Evolutionary conservation across 305 asterid genomes (phyloP).

Genomic region (Withania somnifera): DNA sequence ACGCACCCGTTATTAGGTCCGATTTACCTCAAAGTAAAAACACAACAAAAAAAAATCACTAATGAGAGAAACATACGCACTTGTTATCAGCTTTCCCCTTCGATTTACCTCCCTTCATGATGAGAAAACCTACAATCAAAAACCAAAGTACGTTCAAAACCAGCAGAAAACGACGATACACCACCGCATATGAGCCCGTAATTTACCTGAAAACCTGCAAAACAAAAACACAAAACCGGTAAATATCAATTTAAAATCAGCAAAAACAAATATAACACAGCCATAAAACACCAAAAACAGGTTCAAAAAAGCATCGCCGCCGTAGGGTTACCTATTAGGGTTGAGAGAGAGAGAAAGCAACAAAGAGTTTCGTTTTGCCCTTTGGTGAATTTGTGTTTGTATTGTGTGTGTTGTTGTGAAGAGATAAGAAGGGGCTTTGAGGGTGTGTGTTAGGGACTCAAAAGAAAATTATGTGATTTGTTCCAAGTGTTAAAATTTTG

Average conservation of each 20-base stretch:
- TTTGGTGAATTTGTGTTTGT: not conserved
- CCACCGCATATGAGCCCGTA: too few species aligned
- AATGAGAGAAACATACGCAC: constrained; percentile 17
- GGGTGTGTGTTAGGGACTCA: constrained; percentile 7
- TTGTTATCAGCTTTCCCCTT: constrained; percentile 45
- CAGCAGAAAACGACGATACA: not conserved
- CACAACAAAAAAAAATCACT: not conserved
- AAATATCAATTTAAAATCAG: not conserved
- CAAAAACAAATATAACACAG: too few species aligned
- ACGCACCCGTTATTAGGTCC: too few species aligned
- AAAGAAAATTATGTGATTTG: not conserved
- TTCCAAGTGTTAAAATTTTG: not conserved
- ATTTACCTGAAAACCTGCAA: too few species aligned
- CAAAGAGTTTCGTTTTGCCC: not conserved
- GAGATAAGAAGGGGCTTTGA: constrained; percentile 8
- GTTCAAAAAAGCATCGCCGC: too few species aligned
- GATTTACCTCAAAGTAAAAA: too few species aligned
- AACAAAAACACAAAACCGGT: constrained; percentile 1
- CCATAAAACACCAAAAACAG: too few species aligned
- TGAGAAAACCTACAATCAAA: constrained; percentile 9
- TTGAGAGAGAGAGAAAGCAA: not conserved
- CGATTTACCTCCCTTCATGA: constrained; percentile 62
- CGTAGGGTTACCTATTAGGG: constrained; percentile 2
- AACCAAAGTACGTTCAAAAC: too few species aligned
- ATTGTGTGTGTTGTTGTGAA: not conserved